These are phyloP conservation scores for Fusarium palustre DNA, from an alignment of 2,329 filamentous ascomycete species.

Conservation along the genomic window DNA sequence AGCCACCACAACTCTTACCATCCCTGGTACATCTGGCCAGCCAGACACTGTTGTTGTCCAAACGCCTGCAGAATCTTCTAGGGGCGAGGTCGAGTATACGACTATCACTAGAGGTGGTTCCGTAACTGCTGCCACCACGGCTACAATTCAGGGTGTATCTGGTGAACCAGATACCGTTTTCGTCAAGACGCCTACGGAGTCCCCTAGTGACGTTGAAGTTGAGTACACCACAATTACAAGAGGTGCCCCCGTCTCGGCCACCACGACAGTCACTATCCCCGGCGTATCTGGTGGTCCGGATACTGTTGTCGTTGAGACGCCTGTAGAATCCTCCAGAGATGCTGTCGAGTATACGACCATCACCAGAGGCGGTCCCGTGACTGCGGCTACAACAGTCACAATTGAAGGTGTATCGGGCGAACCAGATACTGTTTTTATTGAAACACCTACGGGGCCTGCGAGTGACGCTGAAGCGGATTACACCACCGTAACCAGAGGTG, in stretches of 20 bases:
- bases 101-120: not conserved
- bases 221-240: not conserved
- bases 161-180: constrained; percentile 13
- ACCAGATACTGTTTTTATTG: not conserved
- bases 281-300: not conserved
- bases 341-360: not conserved
- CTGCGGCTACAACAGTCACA: not conserved
- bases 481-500: not conserved
- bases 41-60: constrained; percentile 10
- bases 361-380: not conserved
- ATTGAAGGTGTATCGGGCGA: not conserved
- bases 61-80: not conserved
- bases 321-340: not conserved
- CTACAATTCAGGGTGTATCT: not conserved
- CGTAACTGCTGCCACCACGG: not conserved
- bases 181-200: not conserved
- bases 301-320: not conserved
- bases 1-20: not conserved
- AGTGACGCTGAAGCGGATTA: accelerated
- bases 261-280: not conserved
- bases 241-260: constrained; percentile 1
- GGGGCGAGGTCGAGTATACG: not conserved
- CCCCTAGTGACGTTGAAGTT: too few relatives aligned
- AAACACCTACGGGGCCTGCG: not conserved
- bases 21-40: not conserved